phyloP scores from a whole-genome alignment of 441 rosid genomes.

The Rhodomyrtus psidioides region DNA sequence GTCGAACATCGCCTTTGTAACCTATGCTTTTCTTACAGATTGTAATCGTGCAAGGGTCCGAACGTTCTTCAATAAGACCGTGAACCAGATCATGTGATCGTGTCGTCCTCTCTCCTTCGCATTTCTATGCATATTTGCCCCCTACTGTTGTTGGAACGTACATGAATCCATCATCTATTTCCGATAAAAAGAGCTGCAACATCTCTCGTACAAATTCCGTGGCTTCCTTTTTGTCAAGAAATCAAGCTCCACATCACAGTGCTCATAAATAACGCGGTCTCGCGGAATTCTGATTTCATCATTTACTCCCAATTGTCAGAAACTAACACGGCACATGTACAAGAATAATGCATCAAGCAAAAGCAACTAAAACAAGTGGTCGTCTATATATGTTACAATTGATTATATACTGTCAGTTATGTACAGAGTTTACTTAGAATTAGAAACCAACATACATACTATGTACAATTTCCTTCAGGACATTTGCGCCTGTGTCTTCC shows the following conservation, averaged over 20 bases:
- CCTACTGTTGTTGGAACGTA: no score
- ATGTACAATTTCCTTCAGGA: constrained; percentile 7
- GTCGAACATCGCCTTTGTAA: background rate
- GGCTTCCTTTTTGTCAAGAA: background rate
- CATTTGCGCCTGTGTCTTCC: constrained; percentile 9
- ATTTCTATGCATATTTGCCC: no score
- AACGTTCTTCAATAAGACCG: background rate
- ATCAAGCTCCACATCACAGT: background rate
- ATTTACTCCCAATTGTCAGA: background rate
- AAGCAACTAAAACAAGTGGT: background rate
- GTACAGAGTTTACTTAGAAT: background rate
- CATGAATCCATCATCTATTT: no score
- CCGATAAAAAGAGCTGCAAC: no score
- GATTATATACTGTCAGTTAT: constrained; percentile 12
- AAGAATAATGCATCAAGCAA: background rate
- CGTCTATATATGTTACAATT: constrained; percentile 16
- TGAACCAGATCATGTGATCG: background rate
- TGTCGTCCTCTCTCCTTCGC: background rate
- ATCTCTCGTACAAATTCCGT: background rate
- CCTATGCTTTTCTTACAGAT: background rate
- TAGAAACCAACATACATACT: constrained; percentile 1
- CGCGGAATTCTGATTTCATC: background rate
- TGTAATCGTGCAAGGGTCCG: background rate
- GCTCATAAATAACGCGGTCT: background rate
- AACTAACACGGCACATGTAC: background rate